Base-by-base conservation (phyloP, 768 basidiomycete genomes). In the Podaxis rugospora region DNA sequence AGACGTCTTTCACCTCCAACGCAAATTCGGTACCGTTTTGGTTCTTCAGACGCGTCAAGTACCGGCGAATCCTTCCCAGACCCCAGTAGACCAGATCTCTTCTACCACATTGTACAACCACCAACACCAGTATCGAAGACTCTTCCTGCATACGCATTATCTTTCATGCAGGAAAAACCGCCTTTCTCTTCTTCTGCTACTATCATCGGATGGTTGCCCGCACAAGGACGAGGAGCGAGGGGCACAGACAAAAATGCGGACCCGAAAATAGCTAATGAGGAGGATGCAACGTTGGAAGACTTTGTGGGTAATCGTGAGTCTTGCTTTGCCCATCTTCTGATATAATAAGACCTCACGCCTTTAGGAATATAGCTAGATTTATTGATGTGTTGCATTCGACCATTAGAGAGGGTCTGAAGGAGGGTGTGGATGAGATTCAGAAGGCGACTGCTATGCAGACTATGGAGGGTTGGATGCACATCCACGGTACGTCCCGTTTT, bases 381-480 rank as follows among this genome's bases (percentile, higher is more conserved):
- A 71, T 84, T 23, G 68, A 74, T 0, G 65, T 90, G 7, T 69
- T 93, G 51, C 89, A 93, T 65, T 72, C 82, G 55, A 82, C 82
- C 9, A 75, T 92, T 14, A 77, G 79, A 53, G 71, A 75, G 25
- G 85, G 79, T 18, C 74, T 92, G 4, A 67, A 65, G 18, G 82
- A 89, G 49, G 79, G 78, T 9, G 75, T 80, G 0, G 92, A 93
- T 65, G 86, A 89, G 1, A 74, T 89, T 2, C 86, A 86, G 76
- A 79, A 68, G 4, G 85, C 85, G 59, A 82, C 80, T 5, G 92
- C 90, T 9, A 70, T 80, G 32, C 89, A 90, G 66, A 72, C 85
- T 2, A 83, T 82, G 62, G 72, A 83, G 18, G 92, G 92, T n/a
- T 93, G 92, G 92, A 89, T 93, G 88, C 92, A 93, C 68, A 86